phyloP scores from a whole-genome alignment of 495 filamentous ascomycete genomes.

The Alectoria sarmentosa region DNA sequence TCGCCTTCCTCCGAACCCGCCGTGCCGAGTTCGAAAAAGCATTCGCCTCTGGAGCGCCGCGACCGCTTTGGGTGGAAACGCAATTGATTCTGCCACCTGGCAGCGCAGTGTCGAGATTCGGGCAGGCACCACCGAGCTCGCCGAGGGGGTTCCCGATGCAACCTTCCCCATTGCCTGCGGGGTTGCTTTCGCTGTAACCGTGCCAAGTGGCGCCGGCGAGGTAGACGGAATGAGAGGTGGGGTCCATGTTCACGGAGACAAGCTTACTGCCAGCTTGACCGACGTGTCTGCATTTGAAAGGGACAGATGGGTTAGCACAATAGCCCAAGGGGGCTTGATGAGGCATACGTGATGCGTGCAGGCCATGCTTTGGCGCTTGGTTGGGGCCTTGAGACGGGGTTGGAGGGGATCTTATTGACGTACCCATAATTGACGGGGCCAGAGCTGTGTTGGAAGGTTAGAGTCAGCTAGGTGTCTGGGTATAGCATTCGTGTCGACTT shows the following conservation, averaged over 20 bases:
- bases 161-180: no score
- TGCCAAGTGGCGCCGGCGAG: constrained; percentile 11
- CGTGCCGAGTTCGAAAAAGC: no score
- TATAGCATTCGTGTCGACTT: not conserved
- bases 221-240: constrained; percentile 8
- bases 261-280: not conserved
- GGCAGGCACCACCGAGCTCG: no score
- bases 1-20: no score
- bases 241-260: constrained; percentile 10
- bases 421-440: not conserved
- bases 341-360: not conserved
- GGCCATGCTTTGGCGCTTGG: not conserved
- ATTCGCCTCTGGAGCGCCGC: no score
- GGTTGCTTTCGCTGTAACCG: no score
- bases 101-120: no score
- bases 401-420: not conserved
- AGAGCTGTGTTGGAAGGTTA: not conserved
- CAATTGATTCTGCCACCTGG: no score
- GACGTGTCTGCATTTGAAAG: not conserved
- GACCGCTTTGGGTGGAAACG: no score
- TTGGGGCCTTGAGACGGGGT: not conserved
- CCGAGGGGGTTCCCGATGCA: no score
- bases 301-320: not conserved
- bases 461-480: not conserved
- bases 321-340: not conserved